Evolutionary conservation across 169 alveolate genomes (phyloP).

Genomic region (Eimeria brunetti): DNA sequence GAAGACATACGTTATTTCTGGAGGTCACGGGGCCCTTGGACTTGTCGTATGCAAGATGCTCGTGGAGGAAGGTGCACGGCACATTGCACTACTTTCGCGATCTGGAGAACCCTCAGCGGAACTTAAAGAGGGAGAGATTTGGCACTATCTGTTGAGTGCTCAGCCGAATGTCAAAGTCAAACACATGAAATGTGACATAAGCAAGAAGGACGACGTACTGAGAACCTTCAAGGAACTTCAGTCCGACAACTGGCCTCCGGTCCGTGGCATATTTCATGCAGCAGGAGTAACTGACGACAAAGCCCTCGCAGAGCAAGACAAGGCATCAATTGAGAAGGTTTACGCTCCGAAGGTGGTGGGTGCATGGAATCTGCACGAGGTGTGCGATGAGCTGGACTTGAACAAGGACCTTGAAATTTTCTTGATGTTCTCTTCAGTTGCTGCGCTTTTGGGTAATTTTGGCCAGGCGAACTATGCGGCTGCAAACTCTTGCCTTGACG

Average conservation of each 20-base stretch:
- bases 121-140: constrained; percentile 30
- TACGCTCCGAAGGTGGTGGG: constrained; percentile 86
- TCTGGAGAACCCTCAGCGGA: constrained; percentile 69
- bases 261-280: constrained; percentile 82
- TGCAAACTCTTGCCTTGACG: constrained; percentile 86
- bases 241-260: constrained; percentile 51
- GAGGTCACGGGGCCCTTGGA: constrained; percentile 84
- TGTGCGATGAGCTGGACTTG: constrained; percentile 73
- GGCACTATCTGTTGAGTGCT: constrained; percentile 63
- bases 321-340: constrained; percentile 77
- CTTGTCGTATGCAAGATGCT: constrained; percentile 83
- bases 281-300: constrained; percentile 86
- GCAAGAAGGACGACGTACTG: constrained; percentile 54
- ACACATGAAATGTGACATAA: constrained; percentile 69
- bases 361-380: constrained; percentile 87
- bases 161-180: constrained; percentile 8
- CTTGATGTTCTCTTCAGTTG: constrained; percentile 85
- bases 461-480: constrained; percentile 89
- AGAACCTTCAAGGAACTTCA: constrained; percentile 15
- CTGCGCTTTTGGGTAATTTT: constrained; percentile 86
- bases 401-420: constrained; percentile 80
- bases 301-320: constrained; percentile 73
- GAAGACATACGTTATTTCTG: constrained; percentile 77
- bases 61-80: constrained; percentile 85
- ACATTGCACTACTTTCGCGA: constrained; percentile 80